Evolutionary conservation across 2,329 filamentous ascomycete species (phyloP).

Genomic region (Colletotrichum tofieldiae): DNA sequence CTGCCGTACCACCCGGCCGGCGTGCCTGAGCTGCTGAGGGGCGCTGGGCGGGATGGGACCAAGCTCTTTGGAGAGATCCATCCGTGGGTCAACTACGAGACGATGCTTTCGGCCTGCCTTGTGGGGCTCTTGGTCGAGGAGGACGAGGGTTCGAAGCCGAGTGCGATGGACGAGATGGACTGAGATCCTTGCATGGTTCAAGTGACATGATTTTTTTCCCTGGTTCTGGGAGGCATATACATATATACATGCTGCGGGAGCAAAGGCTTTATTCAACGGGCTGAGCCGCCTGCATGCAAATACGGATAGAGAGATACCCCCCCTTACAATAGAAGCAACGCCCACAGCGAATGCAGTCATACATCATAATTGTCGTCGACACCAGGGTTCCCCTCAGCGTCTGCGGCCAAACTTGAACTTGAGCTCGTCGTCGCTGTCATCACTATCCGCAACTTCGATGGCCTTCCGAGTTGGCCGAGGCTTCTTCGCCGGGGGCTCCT

Average conservation of each 20-base stretch:
- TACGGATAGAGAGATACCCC: slow-evolving; percentile 52
- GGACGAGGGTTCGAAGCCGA: slow-evolving; percentile 59
- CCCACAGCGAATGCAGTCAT: slow-evolving; percentile 16
- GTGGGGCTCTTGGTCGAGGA: slow-evolving; percentile 76
- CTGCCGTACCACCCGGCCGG: slow-evolving; percentile 92
- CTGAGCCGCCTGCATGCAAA: slow-evolving; percentile 8
- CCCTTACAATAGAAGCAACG: slow-evolving; percentile 45
- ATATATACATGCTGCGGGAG: not conserved
- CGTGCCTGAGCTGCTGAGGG: slow-evolving; percentile 78
- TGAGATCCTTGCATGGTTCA: slow-evolving; percentile 47
- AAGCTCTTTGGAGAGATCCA: slow-evolving; percentile 77
- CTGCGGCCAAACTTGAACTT: slow-evolving; percentile 71
- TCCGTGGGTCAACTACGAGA: slow-evolving; percentile 81
- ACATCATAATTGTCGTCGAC: slow-evolving; percentile 15
- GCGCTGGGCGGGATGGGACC: slow-evolving; percentile 74
- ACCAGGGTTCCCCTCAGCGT: slow-evolving; percentile 49
- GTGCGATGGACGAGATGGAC: slow-evolving; percentile 75
- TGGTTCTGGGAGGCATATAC: not conserved
- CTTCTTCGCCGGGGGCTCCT: slow-evolving; percentile 52
- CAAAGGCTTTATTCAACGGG: slow-evolving; percentile 11
- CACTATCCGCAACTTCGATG: slow-evolving; percentile 56
- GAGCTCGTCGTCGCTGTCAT: slow-evolving; percentile 70
- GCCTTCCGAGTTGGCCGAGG: slow-evolving; percentile 54
- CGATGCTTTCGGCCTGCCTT: slow-evolving; percentile 76
- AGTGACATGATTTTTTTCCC: not conserved